phyloP scores from a whole-genome alignment of 768 basidiomycete species.

The Pleurotus eryngii region DNA sequence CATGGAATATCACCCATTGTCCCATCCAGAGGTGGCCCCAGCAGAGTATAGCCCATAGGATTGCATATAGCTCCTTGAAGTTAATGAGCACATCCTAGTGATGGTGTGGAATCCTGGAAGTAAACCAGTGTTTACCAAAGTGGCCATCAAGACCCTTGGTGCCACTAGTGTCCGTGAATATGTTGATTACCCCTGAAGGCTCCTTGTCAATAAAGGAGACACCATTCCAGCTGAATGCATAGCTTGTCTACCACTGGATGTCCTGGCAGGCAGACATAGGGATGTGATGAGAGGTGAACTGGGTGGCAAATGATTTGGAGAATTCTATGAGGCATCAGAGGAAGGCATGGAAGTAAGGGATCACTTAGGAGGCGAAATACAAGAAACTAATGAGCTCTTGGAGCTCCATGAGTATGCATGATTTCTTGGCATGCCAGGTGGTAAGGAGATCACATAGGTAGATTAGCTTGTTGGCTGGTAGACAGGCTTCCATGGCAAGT shows the following conservation, averaged over 20 bases:
- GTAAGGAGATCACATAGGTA: conserved; percentile 5
- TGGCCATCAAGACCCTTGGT: conserved; percentile 26
- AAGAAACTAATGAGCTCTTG: conserved; percentile 14
- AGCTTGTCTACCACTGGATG: conserved; percentile 29
- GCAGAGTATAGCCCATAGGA: conserved; percentile 25
- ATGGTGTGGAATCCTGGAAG: conserved; percentile 17
- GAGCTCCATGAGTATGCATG: conserved; percentile 6
- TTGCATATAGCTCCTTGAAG: conserved; percentile 9
- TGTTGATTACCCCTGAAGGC: conserved; percentile 7
- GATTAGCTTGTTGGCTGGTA: conserved; percentile 6
- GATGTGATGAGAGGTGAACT: conserved; percentile 18
- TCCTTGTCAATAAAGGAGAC: conserved; percentile 14
- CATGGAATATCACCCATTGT: conserved; percentile 24
- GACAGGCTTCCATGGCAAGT: conserved; percentile 1
- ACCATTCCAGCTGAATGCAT: conserved; percentile 26
- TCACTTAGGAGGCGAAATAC: conserved; percentile 15
- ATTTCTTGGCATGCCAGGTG: not conserved
- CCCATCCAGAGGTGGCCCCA: conserved; percentile 23
- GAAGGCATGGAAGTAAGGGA: conserved; percentile 10
- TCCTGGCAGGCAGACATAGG: conserved; percentile 17
- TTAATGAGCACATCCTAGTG: conserved; percentile 21
- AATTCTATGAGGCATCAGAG: conserved; percentile 21
- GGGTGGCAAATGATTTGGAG: conserved; percentile 19
- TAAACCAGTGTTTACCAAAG: conserved; percentile 22
- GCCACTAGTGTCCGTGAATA: conserved; percentile 32